Conservation (phyloP, 768 basidiomycete genomes). For the Boletus eberwhitei region DNA sequence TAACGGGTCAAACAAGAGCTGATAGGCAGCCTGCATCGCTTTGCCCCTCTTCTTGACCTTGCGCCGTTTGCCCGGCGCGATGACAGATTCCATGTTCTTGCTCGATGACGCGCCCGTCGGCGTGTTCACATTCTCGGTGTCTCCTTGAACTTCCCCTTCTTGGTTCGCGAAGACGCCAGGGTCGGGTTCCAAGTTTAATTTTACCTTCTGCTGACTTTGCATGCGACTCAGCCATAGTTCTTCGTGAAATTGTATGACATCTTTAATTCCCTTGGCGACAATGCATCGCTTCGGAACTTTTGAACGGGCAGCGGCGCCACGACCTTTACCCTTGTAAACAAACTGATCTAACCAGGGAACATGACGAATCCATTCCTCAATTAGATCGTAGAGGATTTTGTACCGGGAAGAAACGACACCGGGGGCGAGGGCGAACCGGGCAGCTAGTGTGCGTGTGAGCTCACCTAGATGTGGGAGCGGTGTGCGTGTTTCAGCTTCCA, state of each 20-base stretch:
- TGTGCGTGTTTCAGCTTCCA: slow-evolving; percentile 62
- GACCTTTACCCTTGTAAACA: slow-evolving; percentile 33
- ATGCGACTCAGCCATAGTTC: slow-evolving; percentile 51
- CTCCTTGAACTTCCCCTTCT: slow-evolving; percentile 31
- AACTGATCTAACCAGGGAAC: slow-evolving; percentile 74
- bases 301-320: slow-evolving; percentile 44
- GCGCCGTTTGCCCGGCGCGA: slow-evolving; percentile 28
- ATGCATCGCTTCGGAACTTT: slow-evolving; percentile 61
- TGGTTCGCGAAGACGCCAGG: slow-evolving; percentile 29
- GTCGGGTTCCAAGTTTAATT: slow-evolving; percentile 38
- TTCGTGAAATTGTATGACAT: slow-evolving; percentile 66
- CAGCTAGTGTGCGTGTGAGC: slow-evolving; percentile 56
- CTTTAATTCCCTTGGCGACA: slow-evolving; percentile 65
- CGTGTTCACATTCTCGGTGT: slow-evolving; percentile 11
- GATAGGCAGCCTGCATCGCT: slow-evolving; percentile 45
- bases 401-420: slow-evolving; percentile 66
- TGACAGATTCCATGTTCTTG: not conserved
- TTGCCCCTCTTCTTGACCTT: slow-evolving; percentile 24
- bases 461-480: slow-evolving; percentile 51
- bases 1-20: slow-evolving; percentile 60
- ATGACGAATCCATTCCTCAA: slow-evolving; percentile 57
- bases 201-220: slow-evolving; percentile 33
- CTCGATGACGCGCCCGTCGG: slow-evolving; percentile 12
- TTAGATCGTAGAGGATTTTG: slow-evolving; percentile 56
- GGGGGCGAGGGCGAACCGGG: slow-evolving; percentile 47